Percentiles rank a stretch among this genome's conserved stretches.
These are phyloP conservation scores for Vitis rupestris DNA, from an alignment of 164 flowering plant species.

Conservation along the genomic window DNA sequence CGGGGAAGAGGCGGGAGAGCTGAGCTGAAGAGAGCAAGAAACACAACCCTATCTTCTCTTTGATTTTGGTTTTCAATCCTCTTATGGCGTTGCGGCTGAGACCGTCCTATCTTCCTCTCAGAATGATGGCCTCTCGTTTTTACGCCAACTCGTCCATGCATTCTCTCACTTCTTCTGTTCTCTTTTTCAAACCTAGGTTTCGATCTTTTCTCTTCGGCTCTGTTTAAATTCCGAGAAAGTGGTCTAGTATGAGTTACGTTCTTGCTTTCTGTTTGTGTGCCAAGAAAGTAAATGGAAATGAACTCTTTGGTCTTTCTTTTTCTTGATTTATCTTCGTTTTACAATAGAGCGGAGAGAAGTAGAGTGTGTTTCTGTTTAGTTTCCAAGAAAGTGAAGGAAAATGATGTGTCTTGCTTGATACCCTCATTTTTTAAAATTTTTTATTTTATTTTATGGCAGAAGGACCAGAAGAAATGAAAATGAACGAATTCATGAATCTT, in stretches of 20 bases:
- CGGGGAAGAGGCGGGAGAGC: no score
- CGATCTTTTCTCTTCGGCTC: not conserved
- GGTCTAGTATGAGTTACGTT: not conserved
- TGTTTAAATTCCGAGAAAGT: not conserved
- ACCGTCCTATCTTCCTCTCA: slow-evolving; percentile 27
- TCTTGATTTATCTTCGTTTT: no score
- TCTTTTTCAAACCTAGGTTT: slow-evolving; percentile 1
- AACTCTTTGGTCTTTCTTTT: no score
- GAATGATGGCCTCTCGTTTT: slow-evolving; percentile 49
- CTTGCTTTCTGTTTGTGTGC: not conserved
- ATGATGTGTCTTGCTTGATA: not conserved
- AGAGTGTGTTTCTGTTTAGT: not conserved
- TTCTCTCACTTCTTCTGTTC: slow-evolving; percentile 8
- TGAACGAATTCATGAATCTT: no score
- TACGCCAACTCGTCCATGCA: slow-evolving; percentile 26
- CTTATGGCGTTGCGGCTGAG: slow-evolving; percentile 45
- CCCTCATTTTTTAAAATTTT: not conserved
- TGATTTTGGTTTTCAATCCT: no score
- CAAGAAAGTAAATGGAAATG: not conserved
- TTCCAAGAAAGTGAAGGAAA: not conserved
- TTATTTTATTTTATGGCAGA: no score
- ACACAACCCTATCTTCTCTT: no score
- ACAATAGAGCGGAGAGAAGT: no score
- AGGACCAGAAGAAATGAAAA: no score
- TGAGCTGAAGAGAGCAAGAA: no score